Percentiles rank a stretch among this genome's conserved stretches.
Conservation (phyloP, 306 rosid species). For the Pyrus betulifolia region DNA sequence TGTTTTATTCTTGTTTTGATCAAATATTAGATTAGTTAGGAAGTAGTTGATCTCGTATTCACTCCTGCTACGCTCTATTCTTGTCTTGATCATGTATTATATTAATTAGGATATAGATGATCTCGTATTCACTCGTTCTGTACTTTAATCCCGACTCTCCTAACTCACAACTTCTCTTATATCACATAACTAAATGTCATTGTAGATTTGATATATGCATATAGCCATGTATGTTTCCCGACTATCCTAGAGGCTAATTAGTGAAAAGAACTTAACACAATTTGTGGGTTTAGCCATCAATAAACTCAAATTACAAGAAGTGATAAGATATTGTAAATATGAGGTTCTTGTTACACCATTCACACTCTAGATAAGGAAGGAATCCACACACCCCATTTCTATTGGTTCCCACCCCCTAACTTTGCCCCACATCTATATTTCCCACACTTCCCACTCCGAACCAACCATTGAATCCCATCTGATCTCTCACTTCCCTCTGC, state of each 20-base stretch:
- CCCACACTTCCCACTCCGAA: not conserved
- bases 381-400: slow-evolving; percentile 41
- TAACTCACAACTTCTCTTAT: too few species aligned
- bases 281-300: not conserved
- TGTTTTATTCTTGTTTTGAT: too few species aligned
- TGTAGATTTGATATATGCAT: not conserved
- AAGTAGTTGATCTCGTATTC: not conserved
- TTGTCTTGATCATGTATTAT: too few species aligned
- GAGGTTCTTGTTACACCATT: slow-evolving; percentile 39
- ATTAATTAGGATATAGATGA: not conserved
- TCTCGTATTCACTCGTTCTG: too few species aligned
- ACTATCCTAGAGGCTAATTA: not conserved
- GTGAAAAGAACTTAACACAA: too few species aligned
- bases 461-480: slow-evolving; percentile 14
- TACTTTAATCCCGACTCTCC: too few species aligned
- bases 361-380: slow-evolving; percentile 49
- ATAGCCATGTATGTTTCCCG: not conserved
- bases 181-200: not conserved
- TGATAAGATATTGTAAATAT: slow-evolving; percentile 43
- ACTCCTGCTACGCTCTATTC: not conserved
- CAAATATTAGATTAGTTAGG: too few species aligned
- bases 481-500: not conserved
- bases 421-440: slow-evolving; percentile 23
- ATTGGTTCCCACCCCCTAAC: slow-evolving; percentile 42
- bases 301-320: not conserved